These are phyloP conservation scores for Aureobasidium pullulans DNA, from an alignment of 2,329 filamentous ascomycete species.

Conservation along the genomic window DNA sequence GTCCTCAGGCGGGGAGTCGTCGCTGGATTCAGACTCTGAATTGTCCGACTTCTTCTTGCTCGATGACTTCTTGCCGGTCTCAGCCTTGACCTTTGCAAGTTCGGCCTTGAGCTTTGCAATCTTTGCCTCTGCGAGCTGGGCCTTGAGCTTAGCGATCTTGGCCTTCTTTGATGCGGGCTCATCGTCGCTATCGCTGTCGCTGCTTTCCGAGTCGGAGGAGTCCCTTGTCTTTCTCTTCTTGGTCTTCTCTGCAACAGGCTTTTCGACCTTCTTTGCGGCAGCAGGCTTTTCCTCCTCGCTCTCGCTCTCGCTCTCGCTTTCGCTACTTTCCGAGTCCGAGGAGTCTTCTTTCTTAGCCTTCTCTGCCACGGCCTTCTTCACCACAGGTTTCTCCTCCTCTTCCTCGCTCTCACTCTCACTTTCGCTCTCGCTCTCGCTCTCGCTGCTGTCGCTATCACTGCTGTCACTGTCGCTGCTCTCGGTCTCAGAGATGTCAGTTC, in stretches of 20 bases:
- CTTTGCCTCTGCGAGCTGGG: background rate
- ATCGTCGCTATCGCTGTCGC: background rate
- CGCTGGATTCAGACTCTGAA: background rate
- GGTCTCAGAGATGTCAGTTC: constrained; percentile 26
- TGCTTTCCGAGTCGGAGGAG: background rate
- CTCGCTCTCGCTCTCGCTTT: constrained; percentile 14
- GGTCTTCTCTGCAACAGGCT: background rate
- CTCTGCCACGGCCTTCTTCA: background rate
- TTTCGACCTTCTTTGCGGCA: background rate
- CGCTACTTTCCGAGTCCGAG: background rate
- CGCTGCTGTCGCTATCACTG: background rate
- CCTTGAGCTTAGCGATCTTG: constrained; percentile 2
- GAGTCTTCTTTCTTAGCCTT: background rate
- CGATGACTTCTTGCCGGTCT: too few relatives aligned
- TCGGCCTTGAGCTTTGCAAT: constrained; percentile 6
- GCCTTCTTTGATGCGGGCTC: background rate
- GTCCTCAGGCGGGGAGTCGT: constrained; percentile 3
- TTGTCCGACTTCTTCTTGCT: background rate
- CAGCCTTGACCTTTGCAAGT: background rate
- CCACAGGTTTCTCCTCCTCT: background rate
- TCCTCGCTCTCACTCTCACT: constrained; percentile 15
- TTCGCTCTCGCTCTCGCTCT: background rate
- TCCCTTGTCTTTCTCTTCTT: background rate
- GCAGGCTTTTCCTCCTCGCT: background rate
- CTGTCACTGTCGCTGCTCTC: constrained; percentile 11